phyloP scores from a whole-genome alignment of 129 eudicot species.

The Scalesia atractyloides region DNA sequence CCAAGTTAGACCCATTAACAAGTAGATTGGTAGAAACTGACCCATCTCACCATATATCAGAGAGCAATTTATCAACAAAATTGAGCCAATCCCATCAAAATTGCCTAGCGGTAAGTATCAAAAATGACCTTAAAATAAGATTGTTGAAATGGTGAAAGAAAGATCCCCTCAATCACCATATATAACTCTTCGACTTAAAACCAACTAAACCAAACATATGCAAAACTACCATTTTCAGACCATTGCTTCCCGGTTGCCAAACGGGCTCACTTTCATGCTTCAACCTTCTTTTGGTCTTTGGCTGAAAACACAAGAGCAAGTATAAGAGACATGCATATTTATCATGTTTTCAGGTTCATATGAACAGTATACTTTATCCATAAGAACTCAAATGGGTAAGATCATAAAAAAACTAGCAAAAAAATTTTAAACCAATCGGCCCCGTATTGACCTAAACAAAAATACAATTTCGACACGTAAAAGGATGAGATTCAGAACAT shows the following conservation, averaged over 20 bases:
- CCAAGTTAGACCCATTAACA: background rate
- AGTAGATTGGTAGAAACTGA: background rate
- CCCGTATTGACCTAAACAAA: background rate
- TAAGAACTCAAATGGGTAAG: too few relatives aligned
- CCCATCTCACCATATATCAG: background rate
- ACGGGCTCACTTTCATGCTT: slow-evolving; percentile 59
- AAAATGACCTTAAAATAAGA: slow-evolving; percentile 3
- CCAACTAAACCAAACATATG: slow-evolving; percentile 29
- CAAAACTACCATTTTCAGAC: slow-evolving; percentile 28
- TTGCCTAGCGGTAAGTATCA: background rate
- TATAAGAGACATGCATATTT: background rate
- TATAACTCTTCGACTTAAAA: slow-evolving; percentile 21
- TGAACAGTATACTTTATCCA: background rate
- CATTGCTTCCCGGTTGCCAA: slow-evolving; percentile 1
- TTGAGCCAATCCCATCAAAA: background rate
- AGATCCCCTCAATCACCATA: slow-evolving; percentile 19
- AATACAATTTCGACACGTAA: background rate
- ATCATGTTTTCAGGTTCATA: background rate
- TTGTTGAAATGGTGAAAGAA: slow-evolving; percentile 9
- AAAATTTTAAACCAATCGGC: background rate
- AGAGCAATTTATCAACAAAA: background rate
- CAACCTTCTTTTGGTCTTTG: slow-evolving; percentile 79
- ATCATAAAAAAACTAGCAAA: background rate
- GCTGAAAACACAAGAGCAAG: slow-evolving; percentile 43
- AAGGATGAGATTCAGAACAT: background rate